Percentiles rank a stretch among this genome's conserved stretches.
phyloP scores from a whole-genome alignment of 78 protist genomes.

The Cavenderia fasciculata region DNA sequence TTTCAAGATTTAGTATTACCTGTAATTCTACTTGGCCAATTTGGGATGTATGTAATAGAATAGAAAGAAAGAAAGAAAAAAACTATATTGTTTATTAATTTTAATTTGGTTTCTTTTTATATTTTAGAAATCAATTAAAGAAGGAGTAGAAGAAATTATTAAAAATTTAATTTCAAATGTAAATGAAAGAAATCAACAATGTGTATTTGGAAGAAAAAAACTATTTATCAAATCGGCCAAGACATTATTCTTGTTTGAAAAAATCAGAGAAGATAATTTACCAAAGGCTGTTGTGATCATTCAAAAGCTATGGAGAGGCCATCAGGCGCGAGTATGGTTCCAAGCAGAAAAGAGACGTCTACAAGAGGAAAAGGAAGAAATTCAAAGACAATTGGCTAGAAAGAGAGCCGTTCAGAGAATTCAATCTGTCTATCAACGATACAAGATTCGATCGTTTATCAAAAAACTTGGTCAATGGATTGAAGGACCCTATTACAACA shows the following conservation, averaged over 20 bases:
- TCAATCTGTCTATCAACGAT: background rate
- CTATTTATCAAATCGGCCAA: conserved; percentile 86
- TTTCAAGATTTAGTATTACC: conserved; percentile 79
- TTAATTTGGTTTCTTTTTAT: background rate
- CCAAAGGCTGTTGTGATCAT: conserved; percentile 38
- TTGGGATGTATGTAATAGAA: conserved; percentile 27
- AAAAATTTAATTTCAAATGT: background rate
- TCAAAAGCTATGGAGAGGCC: conserved; percentile 82
- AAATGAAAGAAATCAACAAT: background rate
- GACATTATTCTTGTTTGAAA: conserved; percentile 80
- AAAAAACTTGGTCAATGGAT: conserved; percentile 19
- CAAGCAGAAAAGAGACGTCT: conserved; percentile 2
- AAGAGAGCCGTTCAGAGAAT: background rate
- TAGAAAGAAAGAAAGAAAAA: no score
- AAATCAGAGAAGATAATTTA: conserved; percentile 16
- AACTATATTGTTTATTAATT: background rate
- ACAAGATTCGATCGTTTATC: conserved; percentile 5
- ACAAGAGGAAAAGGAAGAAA: conserved; percentile 39
- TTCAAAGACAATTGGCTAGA: conserved; percentile 19
- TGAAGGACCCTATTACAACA: conserved; percentile 7
- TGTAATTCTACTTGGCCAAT: conserved; percentile 49
- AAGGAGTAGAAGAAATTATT: conserved; percentile 33
- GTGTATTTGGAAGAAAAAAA: conserved; percentile 87
- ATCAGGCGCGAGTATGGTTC: conserved; percentile 28
- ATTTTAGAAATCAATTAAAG: conserved; percentile 9